phyloP scores from a whole-genome alignment of 78 protist genomes.

The Capsaspora owczarzaki region DNA sequence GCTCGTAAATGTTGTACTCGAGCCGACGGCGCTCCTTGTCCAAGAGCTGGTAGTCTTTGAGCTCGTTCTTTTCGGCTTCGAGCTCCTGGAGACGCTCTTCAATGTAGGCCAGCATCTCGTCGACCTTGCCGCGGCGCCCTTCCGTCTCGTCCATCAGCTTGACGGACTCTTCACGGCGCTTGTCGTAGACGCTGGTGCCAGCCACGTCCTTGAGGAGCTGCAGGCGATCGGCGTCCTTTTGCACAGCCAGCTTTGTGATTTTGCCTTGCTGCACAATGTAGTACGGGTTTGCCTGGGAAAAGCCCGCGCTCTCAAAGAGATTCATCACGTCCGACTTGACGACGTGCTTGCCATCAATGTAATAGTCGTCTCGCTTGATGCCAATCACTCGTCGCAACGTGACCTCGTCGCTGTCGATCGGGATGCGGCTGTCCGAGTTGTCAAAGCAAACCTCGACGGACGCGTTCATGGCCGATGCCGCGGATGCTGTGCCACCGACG shows the following conservation, averaged over 20 bases:
- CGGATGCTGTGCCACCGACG: conserved; percentile 39
- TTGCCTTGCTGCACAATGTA: conserved; percentile 97
- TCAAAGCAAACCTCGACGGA: conserved; percentile 90
- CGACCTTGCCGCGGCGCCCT: conserved; percentile 41
- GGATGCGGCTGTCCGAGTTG: conserved; percentile 85
- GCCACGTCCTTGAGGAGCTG: conserved; percentile 93
- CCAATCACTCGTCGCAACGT: conserved; percentile 71
- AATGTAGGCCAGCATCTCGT: conserved; percentile 44
- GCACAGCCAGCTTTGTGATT: conserved; percentile 62
- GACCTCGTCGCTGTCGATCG: conserved; percentile 78
- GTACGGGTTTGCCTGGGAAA: conserved; percentile 93
- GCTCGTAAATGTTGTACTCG: conserved; percentile 57
- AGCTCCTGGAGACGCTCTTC: conserved; percentile 64
- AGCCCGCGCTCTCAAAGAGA: conserved; percentile 93
- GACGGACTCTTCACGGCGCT: conserved; percentile 59
- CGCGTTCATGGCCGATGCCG: conserved; percentile 61
- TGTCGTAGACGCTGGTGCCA: conserved; percentile 93
- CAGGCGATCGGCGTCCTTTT: conserved; percentile 80
- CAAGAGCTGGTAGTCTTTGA: conserved; percentile 39
- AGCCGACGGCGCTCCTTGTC: conserved; percentile 42
- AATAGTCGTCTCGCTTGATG: conserved; percentile 85
- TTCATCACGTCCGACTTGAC: conserved; percentile 40
- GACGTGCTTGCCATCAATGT: conserved; percentile 60
- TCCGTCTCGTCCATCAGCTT: conserved; percentile 62
- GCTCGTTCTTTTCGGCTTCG: conserved; percentile 72